Evolutionary conservation across 805 yeast genomes (phyloP), one percentile per base, ranked within the genome.

Genomic region (Myxozyma vanderwaltii): DNA sequence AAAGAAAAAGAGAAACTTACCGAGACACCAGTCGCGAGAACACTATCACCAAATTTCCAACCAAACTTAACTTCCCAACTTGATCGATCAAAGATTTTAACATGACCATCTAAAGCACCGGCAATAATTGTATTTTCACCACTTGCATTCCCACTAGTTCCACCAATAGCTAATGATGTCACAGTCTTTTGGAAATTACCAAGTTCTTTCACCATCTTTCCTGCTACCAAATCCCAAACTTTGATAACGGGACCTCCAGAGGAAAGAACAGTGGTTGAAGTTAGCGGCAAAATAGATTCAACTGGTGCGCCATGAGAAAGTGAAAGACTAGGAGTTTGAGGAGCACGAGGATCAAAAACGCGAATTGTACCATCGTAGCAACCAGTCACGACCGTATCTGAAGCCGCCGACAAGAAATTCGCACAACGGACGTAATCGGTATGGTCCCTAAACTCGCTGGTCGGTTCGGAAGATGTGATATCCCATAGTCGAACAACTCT

Each of bases 31-130:
- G 96, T 85, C 68, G 89, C 80, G 67, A 94, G 77, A 0, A 94
- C 97, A 40, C 96, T 96, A 24, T 92, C 90, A 36, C 97, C 96
- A 70, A 88, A 92, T 74, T 91, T 92, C 97, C 98, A 92, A 50
- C 97, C 97, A 71, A 91, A 92, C 72, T 87, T 89, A 61, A 92
- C 96, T 61, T 86, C 88, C 89, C 92, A 91, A 19, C 56, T 54
- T 27, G 74, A 68, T 13, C 89, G 82, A 73, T 91, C 97, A 72
- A 92, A 89, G 46, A 91, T 91, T 74, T 94, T 94, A 60, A 94
- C 96, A 74, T 94, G 99, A 21, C 99, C 99, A 75, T 94, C 99
- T 58, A 94, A 78, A 0, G 97, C 91, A 17, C 98, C 97, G 1
- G 96, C 97, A 31, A 94, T 76, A 46, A 94, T 77, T n/a, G 94